Evolutionary conservation across 106 monocot species (phyloP).

Genomic region (Platanthera guangdongensis): DNA sequence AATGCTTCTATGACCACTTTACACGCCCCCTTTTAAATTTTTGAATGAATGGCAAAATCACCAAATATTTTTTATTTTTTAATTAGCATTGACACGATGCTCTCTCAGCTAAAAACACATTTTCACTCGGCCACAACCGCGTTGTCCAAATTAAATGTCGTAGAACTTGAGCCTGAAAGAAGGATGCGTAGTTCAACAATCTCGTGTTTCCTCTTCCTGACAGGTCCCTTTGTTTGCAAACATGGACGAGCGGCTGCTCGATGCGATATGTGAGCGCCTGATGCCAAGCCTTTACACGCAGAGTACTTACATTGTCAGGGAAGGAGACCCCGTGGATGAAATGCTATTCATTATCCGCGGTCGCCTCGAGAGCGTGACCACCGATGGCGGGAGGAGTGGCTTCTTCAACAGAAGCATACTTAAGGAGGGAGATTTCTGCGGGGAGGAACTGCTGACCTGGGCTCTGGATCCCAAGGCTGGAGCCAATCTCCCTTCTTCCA

Average conservation of each 20-base stretch:
- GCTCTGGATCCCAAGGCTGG: constrained; percentile 69
- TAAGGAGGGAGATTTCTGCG: constrained; percentile 73
- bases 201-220: neutral
- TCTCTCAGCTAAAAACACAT: neutral
- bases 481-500: constrained; percentile 59
- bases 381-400: constrained; percentile 62
- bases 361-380: constrained; percentile 55
- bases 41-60: neutral
- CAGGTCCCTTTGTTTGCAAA: constrained; percentile 51
- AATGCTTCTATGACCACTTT: too few species aligned
- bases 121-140: neutral
- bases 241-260: constrained; percentile 52
- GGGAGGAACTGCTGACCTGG: constrained; percentile 73
- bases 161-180: neutral
- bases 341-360: constrained; percentile 62
- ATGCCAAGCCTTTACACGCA: constrained; percentile 46
- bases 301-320: constrained; percentile 38
- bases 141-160: neutral
- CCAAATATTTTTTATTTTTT: neutral
- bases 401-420: constrained; percentile 58
- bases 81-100: neutral
- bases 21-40: too few species aligned
- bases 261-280: constrained; percentile 59
- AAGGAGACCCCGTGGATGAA: constrained; percentile 53
- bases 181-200: neutral